phyloP scores from a whole-genome alignment of 129 eudicot species.

The Flaveria brownii region DNA sequence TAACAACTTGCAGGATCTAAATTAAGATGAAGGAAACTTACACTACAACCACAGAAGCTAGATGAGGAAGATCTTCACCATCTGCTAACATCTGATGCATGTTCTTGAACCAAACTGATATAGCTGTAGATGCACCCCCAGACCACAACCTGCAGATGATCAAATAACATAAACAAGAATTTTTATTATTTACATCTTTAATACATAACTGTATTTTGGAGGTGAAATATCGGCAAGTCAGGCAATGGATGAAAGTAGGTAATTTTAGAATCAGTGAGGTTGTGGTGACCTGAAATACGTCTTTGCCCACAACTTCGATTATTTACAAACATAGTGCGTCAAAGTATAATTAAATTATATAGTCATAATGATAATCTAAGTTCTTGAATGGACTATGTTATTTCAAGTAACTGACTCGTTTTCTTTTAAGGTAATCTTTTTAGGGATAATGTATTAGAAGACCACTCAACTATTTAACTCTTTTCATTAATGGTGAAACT shows the following conservation, averaged over 20 bases:
- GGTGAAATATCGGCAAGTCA: not conserved
- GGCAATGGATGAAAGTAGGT: not conserved
- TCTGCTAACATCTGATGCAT: slow-evolving; percentile 49
- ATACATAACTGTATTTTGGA: not conserved
- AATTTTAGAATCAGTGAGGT: not conserved
- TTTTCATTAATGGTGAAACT: not conserved
- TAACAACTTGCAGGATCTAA: slow-evolving; percentile 1
- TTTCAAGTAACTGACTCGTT: not conserved
- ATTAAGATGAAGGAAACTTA: slow-evolving; percentile 42
- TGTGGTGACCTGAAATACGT: not conserved
- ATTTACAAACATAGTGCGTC: not conserved
- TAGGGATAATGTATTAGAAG: not conserved
- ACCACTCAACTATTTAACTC: not conserved
- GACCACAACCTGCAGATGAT: slow-evolving; percentile 82
- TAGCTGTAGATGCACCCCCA: slow-evolving; percentile 86
- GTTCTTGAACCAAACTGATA: slow-evolving; percentile 77
- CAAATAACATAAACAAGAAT: slow-evolving; percentile 23
- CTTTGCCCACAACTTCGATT: not conserved
- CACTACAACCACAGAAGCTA: slow-evolving; percentile 83
- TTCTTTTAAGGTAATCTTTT: not conserved
- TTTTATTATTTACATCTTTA: not conserved
- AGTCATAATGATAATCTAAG: not conserved
- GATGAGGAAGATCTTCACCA: slow-evolving; percentile 79
- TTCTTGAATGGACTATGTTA: not conserved
- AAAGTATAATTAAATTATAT: not conserved